Evolutionary conservation across 805 yeast species (phyloP).

Genomic region (Suhomyces faveliae): DNA sequence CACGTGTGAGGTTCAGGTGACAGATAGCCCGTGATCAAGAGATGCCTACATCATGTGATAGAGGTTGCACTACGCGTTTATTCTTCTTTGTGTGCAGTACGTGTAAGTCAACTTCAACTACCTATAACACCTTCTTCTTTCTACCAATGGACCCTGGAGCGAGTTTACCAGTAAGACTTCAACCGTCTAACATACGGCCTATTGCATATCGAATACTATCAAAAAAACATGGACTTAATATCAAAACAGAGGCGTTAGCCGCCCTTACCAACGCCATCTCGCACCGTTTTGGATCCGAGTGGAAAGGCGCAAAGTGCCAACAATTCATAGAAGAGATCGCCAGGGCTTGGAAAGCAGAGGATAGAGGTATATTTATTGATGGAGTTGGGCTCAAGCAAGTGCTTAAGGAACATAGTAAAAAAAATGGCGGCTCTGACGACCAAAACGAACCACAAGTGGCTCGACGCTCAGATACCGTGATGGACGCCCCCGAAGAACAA

Average conservation of each 20-base stretch:
- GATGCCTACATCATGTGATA: no score
- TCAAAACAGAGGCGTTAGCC: slow-evolving; percentile 80
- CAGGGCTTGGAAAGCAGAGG: slow-evolving; percentile 82
- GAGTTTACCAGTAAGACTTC: slow-evolving; percentile 67
- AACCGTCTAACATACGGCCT: slow-evolving; percentile 83
- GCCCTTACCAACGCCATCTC: slow-evolving; percentile 77
- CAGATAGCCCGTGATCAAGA: no score
- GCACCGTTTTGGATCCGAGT: slow-evolving; percentile 73
- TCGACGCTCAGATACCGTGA: slow-evolving; percentile 19
- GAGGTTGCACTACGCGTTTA: neutral
- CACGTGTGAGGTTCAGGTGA: no score
- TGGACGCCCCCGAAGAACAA: slow-evolving; percentile 19
- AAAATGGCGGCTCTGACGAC: neutral
- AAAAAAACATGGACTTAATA: slow-evolving; percentile 87
- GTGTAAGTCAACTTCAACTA: neutral
- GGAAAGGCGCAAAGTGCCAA: slow-evolving; percentile 71
- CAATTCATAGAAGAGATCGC: slow-evolving; percentile 75
- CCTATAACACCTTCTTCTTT: neutral
- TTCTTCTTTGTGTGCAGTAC: neutral
- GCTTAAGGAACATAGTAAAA: slow-evolving; percentile 51
- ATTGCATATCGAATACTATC: slow-evolving; percentile 87
- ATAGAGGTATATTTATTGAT: slow-evolving; percentile 81
- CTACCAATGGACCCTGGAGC: neutral
- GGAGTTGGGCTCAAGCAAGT: slow-evolving; percentile 66
- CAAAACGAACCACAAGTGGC: slow-evolving; percentile 10